Conservation (phyloP, 1,284 basidiomycete genomes). For the Trichosporon coremiiforme region DNA sequence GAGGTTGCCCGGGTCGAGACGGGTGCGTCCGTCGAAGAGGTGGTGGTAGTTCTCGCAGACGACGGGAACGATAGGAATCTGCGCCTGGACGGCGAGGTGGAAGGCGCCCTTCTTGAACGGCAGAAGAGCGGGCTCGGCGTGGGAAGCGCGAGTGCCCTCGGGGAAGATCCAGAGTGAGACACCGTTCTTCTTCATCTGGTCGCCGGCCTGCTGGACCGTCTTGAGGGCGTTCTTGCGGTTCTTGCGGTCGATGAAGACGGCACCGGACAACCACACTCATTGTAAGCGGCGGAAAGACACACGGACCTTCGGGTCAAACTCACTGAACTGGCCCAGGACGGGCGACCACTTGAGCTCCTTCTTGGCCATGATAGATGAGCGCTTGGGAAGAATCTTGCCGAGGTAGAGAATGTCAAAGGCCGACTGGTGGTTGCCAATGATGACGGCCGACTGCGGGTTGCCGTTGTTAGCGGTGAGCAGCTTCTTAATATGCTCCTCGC, state of each 20-base stretch:
- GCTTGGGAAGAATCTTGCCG: conserved; percentile 81
- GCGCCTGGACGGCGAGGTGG: conserved; percentile 84
- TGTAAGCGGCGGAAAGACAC: conserved; percentile 11
- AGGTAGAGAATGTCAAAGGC: conserved; percentile 84
- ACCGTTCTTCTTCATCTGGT: conserved; percentile 72
- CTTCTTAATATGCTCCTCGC: conserved; percentile 72
- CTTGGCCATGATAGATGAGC: conserved; percentile 90
- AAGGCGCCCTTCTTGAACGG: conserved; percentile 99
- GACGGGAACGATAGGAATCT: conserved; percentile 83
- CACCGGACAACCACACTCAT: conserved; percentile 77
- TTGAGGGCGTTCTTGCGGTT: conserved; percentile 73
- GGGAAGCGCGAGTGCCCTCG: conserved; percentile 82
- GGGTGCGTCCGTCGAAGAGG: conserved; percentile 71
- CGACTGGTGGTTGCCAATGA: conserved; percentile 90
- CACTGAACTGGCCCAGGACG: conserved; percentile 79
- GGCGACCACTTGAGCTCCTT: conserved; percentile 85
- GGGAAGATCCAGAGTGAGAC: conserved; percentile 87
- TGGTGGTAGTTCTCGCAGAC: conserved; percentile 93
- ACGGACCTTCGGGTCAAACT: neutral
- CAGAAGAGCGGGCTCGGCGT: conserved; percentile 68
- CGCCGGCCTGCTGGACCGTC: conserved; percentile 75
- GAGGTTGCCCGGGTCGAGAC: conserved; percentile 76
- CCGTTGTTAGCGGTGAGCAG: conserved; percentile 61
- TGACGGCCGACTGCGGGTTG: conserved; percentile 60
- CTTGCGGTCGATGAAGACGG: conserved; percentile 89